Conservation (phyloP, 495 filamentous ascomycete species). For the Xylaria bambusicola region DNA sequence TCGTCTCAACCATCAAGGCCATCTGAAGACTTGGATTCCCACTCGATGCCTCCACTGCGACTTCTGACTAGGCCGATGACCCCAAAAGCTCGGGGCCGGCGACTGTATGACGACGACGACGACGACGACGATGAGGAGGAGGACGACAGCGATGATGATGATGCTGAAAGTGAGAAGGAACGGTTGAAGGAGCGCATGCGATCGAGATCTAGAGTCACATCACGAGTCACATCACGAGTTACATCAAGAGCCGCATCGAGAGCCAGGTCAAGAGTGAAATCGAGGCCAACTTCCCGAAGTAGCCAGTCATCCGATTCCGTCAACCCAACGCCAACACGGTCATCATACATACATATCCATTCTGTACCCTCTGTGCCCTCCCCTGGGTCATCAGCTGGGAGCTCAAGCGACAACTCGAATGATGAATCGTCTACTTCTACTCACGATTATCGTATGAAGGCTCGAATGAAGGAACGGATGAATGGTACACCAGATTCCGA, state of each 20-base stretch:
- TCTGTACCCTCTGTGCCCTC: constrained; percentile 44
- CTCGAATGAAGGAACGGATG: constrained; percentile 22
- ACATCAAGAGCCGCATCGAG: constrained; percentile 28
- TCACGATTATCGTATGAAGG: constrained; percentile 33
- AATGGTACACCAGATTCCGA: constrained; percentile 23
- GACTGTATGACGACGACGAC: constrained; percentile 26
- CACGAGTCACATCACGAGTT: constrained; percentile 2
- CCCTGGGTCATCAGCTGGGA: constrained; percentile 37
- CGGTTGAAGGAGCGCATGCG: constrained; percentile 20
- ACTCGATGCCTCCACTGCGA: constrained; percentile 33
- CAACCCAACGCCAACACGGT: constrained; percentile 41
- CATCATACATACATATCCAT: constrained; percentile 37
- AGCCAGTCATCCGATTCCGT: constrained; percentile 39
- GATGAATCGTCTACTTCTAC: constrained; percentile 40
- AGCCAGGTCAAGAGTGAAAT: constrained; percentile 25
- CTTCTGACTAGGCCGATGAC: constrained; percentile 25
- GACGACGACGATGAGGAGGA: constrained; percentile 28
- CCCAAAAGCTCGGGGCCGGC: constrained; percentile 26
- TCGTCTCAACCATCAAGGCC: constrained; percentile 27
- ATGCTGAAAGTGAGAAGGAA: constrained; percentile 25
- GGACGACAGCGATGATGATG: constrained; percentile 23
- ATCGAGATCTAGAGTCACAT: constrained; percentile 22
- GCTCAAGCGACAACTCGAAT: constrained; percentile 42
- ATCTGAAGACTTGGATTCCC: constrained; percentile 27
- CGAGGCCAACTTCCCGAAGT: constrained; percentile 23